Evolutionary conservation across 495 filamentous ascomycete genomes (phyloP).

Genomic region (Podospora didyma): DNA sequence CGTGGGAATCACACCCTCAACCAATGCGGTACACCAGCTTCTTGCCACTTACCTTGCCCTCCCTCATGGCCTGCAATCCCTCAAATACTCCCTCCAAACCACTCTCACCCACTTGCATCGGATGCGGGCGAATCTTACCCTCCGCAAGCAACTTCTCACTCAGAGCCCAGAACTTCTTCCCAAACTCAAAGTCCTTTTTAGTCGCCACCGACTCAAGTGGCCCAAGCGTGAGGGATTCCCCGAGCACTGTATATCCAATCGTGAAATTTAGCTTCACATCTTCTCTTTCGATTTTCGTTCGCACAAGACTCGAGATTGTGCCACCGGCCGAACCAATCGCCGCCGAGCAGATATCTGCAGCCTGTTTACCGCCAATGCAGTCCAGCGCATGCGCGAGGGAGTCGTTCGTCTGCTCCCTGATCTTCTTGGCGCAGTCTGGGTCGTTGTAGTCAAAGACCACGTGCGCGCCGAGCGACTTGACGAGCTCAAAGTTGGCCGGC

Average conservation of each 20-base stretch:
- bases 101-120: conserved; percentile 35
- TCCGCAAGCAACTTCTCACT: conserved; percentile 42
- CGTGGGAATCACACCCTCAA: neutral
- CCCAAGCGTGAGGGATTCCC: neutral
- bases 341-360: neutral
- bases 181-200: conserved; percentile 33
- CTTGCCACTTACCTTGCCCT: conserved; percentile 51
- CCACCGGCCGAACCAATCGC: neutral
- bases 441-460: conserved; percentile 4
- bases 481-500: neutral
- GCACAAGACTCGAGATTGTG: neutral
- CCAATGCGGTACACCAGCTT: conserved; percentile 47
- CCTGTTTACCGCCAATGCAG: neutral
- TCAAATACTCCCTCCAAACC: conserved; percentile 51
- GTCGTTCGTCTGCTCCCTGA: conserved; percentile 1
- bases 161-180: conserved; percentile 35
- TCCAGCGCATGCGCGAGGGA: conserved; percentile 1
- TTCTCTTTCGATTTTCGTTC: neutral
- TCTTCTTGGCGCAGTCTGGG: neutral
- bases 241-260: neutral
- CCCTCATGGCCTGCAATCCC: conserved; percentile 48
- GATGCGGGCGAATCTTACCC: conserved; percentile 51
- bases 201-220: conserved; percentile 1
- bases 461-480: conserved; percentile 5
- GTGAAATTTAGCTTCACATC: neutral